A percentile compares a stretch with the other conserved stretches of the same genome.
Evolutionary conservation across 2,329 filamentous ascomycete species (phyloP).

Genomic region (Penicillium sp.): DNA sequence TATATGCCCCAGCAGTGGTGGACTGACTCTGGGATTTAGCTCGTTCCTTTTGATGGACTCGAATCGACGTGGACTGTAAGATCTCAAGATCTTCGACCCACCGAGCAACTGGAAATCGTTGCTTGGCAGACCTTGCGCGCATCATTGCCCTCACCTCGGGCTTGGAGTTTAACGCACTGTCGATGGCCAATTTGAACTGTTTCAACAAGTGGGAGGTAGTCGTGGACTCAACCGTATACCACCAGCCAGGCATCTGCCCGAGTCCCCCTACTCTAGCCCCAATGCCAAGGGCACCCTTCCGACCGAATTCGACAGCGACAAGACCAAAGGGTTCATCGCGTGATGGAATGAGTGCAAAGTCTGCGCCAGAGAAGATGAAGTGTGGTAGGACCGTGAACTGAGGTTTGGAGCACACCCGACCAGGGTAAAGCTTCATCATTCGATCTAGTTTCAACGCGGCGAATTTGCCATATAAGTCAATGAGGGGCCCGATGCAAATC

Average conservation of each 20-base stretch:
- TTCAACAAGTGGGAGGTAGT: slow-evolving; percentile 63
- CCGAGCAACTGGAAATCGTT: slow-evolving; percentile 66
- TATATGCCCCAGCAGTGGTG: slow-evolving; percentile 41
- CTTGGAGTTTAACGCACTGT: slow-evolving; percentile 60
- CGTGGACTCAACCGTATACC: slow-evolving; percentile 67
- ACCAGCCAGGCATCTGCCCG: slow-evolving; percentile 71
- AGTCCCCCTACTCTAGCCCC: slow-evolving; percentile 66
- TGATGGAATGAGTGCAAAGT: slow-evolving; percentile 67
- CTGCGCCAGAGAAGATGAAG: slow-evolving; percentile 66
- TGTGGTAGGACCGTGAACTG: slow-evolving; percentile 67
- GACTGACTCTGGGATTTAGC: slow-evolving; percentile 33
- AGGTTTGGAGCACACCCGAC: slow-evolving; percentile 66
- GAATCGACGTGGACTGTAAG: slow-evolving; percentile 61
- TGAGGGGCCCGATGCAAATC: slow-evolving; percentile 64
- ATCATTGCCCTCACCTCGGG: slow-evolving; percentile 59
- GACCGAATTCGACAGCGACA: slow-evolving; percentile 67
- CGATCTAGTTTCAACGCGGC: slow-evolving; percentile 64
- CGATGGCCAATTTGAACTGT: slow-evolving; percentile 65
- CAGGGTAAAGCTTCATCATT: slow-evolving; percentile 66
- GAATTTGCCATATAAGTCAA: slow-evolving; percentile 68
- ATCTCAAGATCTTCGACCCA: slow-evolving; percentile 66
- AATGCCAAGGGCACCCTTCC: slow-evolving; percentile 67
- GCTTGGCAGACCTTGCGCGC: slow-evolving; percentile 64
- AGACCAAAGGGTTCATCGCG: slow-evolving; percentile 69
- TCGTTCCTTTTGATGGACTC: slow-evolving; percentile 52